A percentile compares a stretch with the other conserved stretches of the same genome.
Evolutionary conservation across 805 yeast genomes (phyloP).

Genomic region (Saccharomycopsis amapae): DNA sequence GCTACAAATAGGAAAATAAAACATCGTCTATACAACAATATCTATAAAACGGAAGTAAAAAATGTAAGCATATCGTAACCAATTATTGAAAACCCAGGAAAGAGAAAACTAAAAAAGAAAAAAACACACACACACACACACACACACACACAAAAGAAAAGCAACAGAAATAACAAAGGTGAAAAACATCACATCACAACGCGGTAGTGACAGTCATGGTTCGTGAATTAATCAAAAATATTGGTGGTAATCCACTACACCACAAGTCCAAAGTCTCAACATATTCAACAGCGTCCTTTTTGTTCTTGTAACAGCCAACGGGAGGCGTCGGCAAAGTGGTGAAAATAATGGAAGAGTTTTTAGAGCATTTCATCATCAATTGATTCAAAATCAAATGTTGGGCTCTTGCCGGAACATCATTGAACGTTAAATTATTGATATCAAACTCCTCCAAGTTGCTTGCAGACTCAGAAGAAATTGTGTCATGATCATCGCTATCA

Average conservation of each 20-base stretch:
- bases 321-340: slow-evolving; percentile 88
- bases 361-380: slow-evolving; percentile 62
- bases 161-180: not conserved
- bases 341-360: slow-evolving; percentile 65
- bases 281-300: slow-evolving; percentile 64
- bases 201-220: slow-evolving; percentile 96
- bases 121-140: too few species aligned
- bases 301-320: slow-evolving; percentile 69
- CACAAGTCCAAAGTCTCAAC: slow-evolving; percentile 70
- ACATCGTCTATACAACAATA: too few species aligned
- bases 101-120: not conserved
- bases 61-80: not conserved
- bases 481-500: too few species aligned
- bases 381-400: slow-evolving; percentile 88
- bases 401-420: slow-evolving; percentile 85
- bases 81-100: not conserved
- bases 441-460: slow-evolving; percentile 24
- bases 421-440: slow-evolving; percentile 47
- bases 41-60: not conserved
- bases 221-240: slow-evolving; percentile 77
- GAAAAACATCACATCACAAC: slow-evolving; percentile 33
- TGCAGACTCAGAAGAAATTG: too few species aligned
- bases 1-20: too few species aligned
- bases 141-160: too few species aligned
- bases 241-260: slow-evolving; percentile 79